These are phyloP conservation scores for Rubroboletus satanas DNA, from an alignment of 768 basidiomycete species.

Conservation along the genomic window DNA sequence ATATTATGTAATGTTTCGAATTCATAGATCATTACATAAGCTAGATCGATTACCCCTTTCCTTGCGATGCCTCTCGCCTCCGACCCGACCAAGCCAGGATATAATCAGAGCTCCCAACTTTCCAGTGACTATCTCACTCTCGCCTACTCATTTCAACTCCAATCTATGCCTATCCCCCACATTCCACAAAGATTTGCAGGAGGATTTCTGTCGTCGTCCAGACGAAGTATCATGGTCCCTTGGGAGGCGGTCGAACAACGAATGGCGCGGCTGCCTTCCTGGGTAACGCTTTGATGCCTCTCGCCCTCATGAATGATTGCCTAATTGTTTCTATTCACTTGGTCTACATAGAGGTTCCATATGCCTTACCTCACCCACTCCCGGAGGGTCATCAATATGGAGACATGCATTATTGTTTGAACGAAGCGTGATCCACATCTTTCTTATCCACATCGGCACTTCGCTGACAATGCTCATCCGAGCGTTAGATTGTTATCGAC, in stretches of 20 bases:
- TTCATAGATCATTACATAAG: not conserved
- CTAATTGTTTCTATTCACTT: not conserved
- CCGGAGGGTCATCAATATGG: conserved; percentile 55
- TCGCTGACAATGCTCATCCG: not conserved
- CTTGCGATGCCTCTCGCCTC: too few species aligned
- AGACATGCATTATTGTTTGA: conserved; percentile 57
- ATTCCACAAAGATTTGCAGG: conserved; percentile 12
- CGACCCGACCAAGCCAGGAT: not conserved
- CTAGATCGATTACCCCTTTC: too few species aligned
- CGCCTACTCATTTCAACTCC: not conserved
- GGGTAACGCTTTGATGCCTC: conserved; percentile 35
- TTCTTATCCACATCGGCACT: not conserved
- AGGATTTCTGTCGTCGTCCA: conserved; percentile 29
- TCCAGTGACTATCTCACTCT: not conserved
- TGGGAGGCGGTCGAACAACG: conserved; percentile 56
- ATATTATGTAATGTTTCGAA: too few species aligned
- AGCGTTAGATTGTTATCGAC: conserved; percentile 53
- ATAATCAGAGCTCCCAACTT: not conserved
- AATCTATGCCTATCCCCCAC: conserved; percentile 5
- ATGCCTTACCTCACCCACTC: conserved; percentile 56
- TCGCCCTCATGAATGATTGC: not conserved
- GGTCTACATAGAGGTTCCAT: conserved; percentile 64
- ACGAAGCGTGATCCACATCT: conserved; percentile 42
- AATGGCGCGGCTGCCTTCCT: conserved; percentile 64
- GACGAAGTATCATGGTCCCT: conserved; percentile 52